Evolutionary conservation across 2,329 filamentous ascomycete species (phyloP), one percentile per base, ranked within the genome.

Genomic region (Nemania diffusa): DNA sequence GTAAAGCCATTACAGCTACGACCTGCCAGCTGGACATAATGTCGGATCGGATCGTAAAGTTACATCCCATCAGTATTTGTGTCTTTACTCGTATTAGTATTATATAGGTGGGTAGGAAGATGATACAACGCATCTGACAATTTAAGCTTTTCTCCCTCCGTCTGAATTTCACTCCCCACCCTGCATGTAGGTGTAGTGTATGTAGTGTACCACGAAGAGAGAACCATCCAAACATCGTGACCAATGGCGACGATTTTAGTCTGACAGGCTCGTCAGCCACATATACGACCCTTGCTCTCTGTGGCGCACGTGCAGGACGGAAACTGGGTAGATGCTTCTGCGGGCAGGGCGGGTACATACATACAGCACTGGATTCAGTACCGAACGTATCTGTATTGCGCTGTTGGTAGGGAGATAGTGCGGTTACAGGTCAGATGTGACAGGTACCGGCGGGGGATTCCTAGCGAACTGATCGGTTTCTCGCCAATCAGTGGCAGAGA

Each of bases 221-320:
- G 46, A 32, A 48, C 32, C 5, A 46, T 46, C 32, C 11, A 13
- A 52, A 42, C 9, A 40, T 8, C 7, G n/a, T 17, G 27, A 6
- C 59, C 64, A 63, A 63, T 63, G 8, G 27, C 34, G 29, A 1
- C 4, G 4, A n/a, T n/a, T n/a, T 26, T 11, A n/a, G 15, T 13
- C 7, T 27, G 22, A 27, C n/a, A 57, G 44, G 48, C n/a, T 37
- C 51, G 56, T 29, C 40, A 67, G 64, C 64, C 64, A 67, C 64
- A 67, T 11, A 67, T 67, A 22, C 59, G 44, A 67, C 60, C 58
- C 8, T 26, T 40, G 57, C 62, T 46, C 40, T 55, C 48, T 62
- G 64, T 67, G 64, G 64, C 64, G 59, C 59, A 62, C 22, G 48
- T 32, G 42, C 27, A 46, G 51, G 34, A 48, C 51, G 51, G 53